phyloP scores from a whole-genome alignment of 352 stramenopile species.

The Phytophthora cactorum region DNA sequence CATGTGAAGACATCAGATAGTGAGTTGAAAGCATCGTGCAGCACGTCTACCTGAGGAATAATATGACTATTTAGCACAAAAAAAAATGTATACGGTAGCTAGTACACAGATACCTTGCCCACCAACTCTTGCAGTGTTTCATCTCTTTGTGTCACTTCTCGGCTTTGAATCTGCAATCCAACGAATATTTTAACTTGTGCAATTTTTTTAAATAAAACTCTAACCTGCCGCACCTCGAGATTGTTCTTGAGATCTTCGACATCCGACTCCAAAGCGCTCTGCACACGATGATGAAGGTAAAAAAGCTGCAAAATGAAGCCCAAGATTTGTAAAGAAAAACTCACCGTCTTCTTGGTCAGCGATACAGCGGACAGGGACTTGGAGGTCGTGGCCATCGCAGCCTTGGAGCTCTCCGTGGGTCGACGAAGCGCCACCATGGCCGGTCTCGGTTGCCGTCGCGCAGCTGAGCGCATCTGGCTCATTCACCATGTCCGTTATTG shows the following conservation, averaged over 20 bases:
- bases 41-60: constrained; percentile 33
- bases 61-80: background rate
- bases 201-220: no score
- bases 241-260: constrained; percentile 67
- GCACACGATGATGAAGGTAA: background rate
- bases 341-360: constrained; percentile 66
- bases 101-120: constrained; percentile 28
- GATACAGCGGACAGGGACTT: constrained; percentile 64
- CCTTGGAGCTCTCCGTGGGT: constrained; percentile 56
- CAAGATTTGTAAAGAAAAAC: background rate
- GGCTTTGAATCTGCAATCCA: constrained; percentile 45
- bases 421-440: constrained; percentile 37
- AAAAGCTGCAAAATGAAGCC: background rate
- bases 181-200: background rate
- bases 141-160: constrained; percentile 56
- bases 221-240: constrained; percentile 40
- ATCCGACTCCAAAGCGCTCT: constrained; percentile 59
- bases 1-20: constrained; percentile 65
- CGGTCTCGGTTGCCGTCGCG: background rate
- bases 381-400: constrained; percentile 46
- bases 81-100: no score
- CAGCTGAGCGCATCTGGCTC: background rate
- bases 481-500: constrained; percentile 14
- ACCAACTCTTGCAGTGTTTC: constrained; percentile 52
- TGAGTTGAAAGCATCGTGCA: constrained; percentile 64